Evolutionary conservation across 495 filamentous ascomycete species (phyloP).

Genomic region (Talaromyces trachyspermus): DNA sequence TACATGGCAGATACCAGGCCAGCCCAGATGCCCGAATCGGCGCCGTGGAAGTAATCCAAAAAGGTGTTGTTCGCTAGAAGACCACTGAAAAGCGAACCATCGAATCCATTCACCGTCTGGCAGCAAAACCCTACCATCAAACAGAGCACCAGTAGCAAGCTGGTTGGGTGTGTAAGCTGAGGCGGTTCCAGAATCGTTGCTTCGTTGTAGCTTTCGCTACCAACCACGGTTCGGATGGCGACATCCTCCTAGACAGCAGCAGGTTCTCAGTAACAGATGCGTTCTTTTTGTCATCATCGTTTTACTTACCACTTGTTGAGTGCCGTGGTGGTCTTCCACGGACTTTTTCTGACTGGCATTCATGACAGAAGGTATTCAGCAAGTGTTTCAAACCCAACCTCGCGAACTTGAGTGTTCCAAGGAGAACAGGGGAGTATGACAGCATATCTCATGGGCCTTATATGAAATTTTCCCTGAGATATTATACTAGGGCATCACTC

Average conservation of each 20-base stretch:
- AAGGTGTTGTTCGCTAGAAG: constrained; percentile 28
- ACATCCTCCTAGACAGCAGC: neutral
- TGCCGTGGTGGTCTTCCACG: neutral
- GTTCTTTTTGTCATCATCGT: neutral
- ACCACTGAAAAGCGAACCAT: constrained; percentile 37
- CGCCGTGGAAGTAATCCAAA: constrained; percentile 28
- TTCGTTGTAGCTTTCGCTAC: constrained; percentile 4
- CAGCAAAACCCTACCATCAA: constrained; percentile 7
- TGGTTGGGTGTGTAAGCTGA: neutral
- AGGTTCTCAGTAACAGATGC: neutral
- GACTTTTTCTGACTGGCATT: neutral
- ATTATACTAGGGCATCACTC: too few relatives aligned
- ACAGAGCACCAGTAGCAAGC: constrained; percentile 1
- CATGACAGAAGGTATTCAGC: neutral
- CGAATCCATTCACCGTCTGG: constrained; percentile 39
- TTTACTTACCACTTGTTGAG: neutral
- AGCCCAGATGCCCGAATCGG: constrained; percentile 26
- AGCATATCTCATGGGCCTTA: neutral
- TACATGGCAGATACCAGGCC: constrained; percentile 53
- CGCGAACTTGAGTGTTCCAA: neutral
- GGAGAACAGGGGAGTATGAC: neutral
- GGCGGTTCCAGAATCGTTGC: constrained; percentile 5
- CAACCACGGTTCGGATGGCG: neutral
- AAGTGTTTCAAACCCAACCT: neutral
- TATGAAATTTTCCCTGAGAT: too few relatives aligned